Percentiles rank a stretch among this genome's conserved stretches.
phyloP scores from a whole-genome alignment of 306 rosid species.

The Rosa rugosa region DNA sequence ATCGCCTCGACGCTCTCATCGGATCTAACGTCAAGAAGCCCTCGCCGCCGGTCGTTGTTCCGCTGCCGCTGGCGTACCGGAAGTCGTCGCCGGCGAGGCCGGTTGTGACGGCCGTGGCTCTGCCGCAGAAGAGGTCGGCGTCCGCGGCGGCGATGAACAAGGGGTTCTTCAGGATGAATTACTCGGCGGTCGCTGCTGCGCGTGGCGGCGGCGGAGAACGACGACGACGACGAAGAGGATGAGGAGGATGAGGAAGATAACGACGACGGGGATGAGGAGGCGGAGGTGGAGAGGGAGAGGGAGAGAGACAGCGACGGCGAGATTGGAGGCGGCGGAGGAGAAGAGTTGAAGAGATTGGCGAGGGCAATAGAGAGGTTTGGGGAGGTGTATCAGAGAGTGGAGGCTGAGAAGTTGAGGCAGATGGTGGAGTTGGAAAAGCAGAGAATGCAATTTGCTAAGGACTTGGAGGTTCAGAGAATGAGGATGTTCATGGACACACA shows the following conservation, averaged over 20 bases:
- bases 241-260: conserved; percentile 45
- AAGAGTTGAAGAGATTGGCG: conserved; percentile 76
- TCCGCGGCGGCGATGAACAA: conserved; percentile 39
- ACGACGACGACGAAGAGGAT: conserved; percentile 62
- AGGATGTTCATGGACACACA: conserved; percentile 89
- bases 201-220: conserved; percentile 76
- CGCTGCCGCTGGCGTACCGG: conserved; percentile 56
- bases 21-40: conserved; percentile 66
- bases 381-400: conserved; percentile 78
- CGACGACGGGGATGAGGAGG: conserved; percentile 40
- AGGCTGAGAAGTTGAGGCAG: conserved; percentile 82
- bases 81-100: conserved; percentile 37
- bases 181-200: conserved; percentile 92
- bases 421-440: conserved; percentile 95
- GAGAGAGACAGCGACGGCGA: conserved; percentile 39
- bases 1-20: conserved; percentile 60
- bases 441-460: conserved; percentile 88
- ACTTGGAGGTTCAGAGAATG: conserved; percentile 87
- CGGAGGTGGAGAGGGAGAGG: conserved; percentile 54
- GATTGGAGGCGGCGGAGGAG: conserved; percentile 48
- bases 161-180: conserved; percentile 70
- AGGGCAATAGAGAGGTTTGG: conserved; percentile 83
- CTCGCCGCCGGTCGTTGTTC: conserved; percentile 61
- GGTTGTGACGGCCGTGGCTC: conserved; percentile 38
- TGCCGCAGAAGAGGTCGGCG: conserved; percentile 67